Evolutionary conservation across 208 protist genomes (phyloP), one percentile per base, ranked within the genome.

Genomic region (Crithidia sp.): DNA sequence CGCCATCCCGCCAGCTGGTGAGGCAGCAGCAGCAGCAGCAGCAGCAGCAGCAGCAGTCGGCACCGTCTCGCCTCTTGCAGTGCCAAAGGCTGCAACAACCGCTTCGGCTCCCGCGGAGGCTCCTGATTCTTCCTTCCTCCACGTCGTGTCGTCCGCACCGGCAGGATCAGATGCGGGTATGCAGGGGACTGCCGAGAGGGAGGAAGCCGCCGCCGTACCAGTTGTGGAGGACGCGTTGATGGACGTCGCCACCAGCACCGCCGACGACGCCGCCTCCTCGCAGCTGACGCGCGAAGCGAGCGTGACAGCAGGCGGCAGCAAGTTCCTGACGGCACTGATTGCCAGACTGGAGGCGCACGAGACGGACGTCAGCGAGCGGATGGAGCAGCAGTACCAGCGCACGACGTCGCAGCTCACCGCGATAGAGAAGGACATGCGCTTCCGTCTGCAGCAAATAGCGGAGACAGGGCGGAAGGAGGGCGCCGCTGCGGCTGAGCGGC

Each of bases 351-450:
- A 93, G 79, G 65, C 56, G 13, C 64, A 88, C 55, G 88, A 93
- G 71, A 79, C 61, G 36, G 77, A 79, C 10, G 76, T 84, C n/a
- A 77, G 75, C 1, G 89, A 90, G 74, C 65, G 67, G 14, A 75
- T 88, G 40, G 88, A 93, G 69, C 63, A 79, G 40, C 81, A 89
- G 60, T 76, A 89, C 56, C 85, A 90, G 72, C 71, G 71, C 37
- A 88, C 81, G 28, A 80, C 79, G 41, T 57, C 80, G 28, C 82
- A 80, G 47, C 64, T 90, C 50, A 66, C 72, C 12, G 77, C 67
- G 19, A 55, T 89, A 19, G 71, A 82, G 65, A 81, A 83, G 9
- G 88, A 93, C 43, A 67, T 90, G 66, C 79, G 77, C 19, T 70
- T 77, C 63, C 80, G 80, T 16, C 63, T 85, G 40, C 74, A 81